A percentile compares a stretch with the other conserved stretches of the same genome.
phyloP scores from a whole-genome alignment of 768 basidiomycete species.

The Leccinum imitatum region DNA sequence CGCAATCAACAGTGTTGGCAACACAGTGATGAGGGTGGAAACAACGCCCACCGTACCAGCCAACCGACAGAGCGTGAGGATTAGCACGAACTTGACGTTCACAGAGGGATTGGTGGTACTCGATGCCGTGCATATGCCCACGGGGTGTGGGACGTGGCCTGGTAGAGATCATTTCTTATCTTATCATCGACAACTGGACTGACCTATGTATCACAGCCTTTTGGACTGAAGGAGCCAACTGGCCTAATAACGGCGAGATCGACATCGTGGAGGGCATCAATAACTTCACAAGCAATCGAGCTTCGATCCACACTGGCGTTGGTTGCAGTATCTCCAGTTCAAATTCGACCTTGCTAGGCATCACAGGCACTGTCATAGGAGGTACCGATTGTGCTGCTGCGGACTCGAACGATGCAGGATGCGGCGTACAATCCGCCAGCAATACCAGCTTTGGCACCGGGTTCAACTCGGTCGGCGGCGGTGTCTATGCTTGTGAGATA shows the following conservation, averaged over 20 bases:
- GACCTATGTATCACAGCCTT: slow-evolving; percentile 33
- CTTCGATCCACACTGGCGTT: slow-evolving; percentile 73
- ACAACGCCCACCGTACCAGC: slow-evolving; percentile 71
- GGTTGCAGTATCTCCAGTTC: slow-evolving; percentile 65
- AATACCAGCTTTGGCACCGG: slow-evolving; percentile 72
- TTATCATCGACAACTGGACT: slow-evolving; percentile 1
- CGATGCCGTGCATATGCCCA: slow-evolving; percentile 87
- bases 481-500: slow-evolving; percentile 76
- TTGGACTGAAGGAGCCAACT: slow-evolving; percentile 50
- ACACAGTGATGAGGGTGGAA: slow-evolving; percentile 90
- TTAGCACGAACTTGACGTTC: slow-evolving; percentile 60
- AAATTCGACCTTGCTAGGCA: slow-evolving; percentile 48
- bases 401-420: slow-evolving; percentile 75
- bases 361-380: slow-evolving; percentile 64
- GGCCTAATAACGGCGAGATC: slow-evolving; percentile 63
- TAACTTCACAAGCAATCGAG: slow-evolving; percentile 78
- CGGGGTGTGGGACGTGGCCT: slow-evolving; percentile 88
- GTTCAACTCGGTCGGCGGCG: slow-evolving; percentile 82
- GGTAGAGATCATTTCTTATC: slow-evolving; percentile 26
- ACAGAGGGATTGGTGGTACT: slow-evolving; percentile 72
- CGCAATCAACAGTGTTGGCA: slow-evolving; percentile 64
- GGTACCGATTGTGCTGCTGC: slow-evolving; percentile 70
- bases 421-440: slow-evolving; percentile 66
- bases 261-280: slow-evolving; percentile 85
- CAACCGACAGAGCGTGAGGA: slow-evolving; percentile 75